Percentiles rank a stretch among this genome's conserved stretches.
Evolutionary conservation across 2,329 filamentous ascomycete species (phyloP).

Genomic region (Pseudocercospora fijiensis): DNA sequence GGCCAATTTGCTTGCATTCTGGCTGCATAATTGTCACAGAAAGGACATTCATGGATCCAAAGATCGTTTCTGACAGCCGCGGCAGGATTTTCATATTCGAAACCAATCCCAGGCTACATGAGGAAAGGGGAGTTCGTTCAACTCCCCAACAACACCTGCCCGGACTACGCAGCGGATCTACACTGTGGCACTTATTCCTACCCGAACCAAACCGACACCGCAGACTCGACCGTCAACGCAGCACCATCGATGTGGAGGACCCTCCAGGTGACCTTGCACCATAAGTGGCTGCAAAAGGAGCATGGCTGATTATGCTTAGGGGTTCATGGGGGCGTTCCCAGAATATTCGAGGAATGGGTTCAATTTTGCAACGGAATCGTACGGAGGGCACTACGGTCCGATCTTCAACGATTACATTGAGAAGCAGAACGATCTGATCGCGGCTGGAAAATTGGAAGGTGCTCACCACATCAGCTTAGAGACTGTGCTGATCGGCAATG

Average conservation of each 20-base stretch:
- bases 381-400: conserved; percentile 36
- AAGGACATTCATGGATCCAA: background rate
- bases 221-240: conserved; percentile 54
- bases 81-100: conserved; percentile 56
- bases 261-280: background rate
- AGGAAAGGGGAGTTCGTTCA: conserved; percentile 42
- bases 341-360: conserved; percentile 33
- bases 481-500: conserved; percentile 50
- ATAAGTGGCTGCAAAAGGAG: background rate
- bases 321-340: conserved; percentile 62
- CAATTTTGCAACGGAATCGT: conserved; percentile 36
- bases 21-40: background rate
- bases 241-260: conserved; percentile 59
- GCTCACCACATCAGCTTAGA: conserved; percentile 36
- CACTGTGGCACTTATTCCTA: conserved; percentile 58
- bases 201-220: conserved; percentile 51
- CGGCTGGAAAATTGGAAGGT: conserved; percentile 38
- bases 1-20: background rate
- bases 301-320: conserved; percentile 49
- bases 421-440: conserved; percentile 40
- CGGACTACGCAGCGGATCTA: conserved; percentile 25
- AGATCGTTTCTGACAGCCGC: background rate
- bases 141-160: conserved; percentile 28
- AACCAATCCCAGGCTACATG: conserved; percentile 45
- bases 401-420: conserved; percentile 37